These are phyloP conservation scores for Hanseniaspora valbyensis DNA, from an alignment of 805 yeast genomes.

Conservation along the genomic window DNA sequence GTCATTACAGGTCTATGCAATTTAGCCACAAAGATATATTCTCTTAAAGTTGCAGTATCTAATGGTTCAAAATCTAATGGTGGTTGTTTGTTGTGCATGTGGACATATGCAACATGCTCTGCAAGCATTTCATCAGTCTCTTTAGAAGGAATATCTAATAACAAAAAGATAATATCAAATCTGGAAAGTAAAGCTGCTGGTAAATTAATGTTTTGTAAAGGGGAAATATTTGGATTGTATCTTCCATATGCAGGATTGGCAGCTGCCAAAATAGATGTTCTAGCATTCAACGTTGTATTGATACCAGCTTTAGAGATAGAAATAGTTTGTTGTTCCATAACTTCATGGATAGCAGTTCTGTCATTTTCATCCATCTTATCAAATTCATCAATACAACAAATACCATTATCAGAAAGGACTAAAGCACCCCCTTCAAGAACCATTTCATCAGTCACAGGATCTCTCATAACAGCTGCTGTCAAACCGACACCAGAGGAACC, in stretches of 20 bases:
- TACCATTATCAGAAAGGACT: conserved; percentile 92
- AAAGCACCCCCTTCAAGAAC: conserved; percentile 96
- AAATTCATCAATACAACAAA: conserved; percentile 97
- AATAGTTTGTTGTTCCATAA: conserved; percentile 98
- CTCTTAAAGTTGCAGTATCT: conserved; percentile 70
- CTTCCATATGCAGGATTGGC: conserved; percentile 97
- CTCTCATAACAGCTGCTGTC: conserved; percentile 97
- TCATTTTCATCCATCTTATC: conserved; percentile 97
- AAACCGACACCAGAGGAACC: conserved; percentile 98
- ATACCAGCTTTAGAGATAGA: conserved; percentile 97
- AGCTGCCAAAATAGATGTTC: conserved; percentile 91
- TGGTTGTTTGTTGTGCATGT: conserved; percentile 86
- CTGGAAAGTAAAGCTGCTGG: conserved; percentile 95
- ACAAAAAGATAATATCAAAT: conserved; percentile 78
- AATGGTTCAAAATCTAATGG: conserved; percentile 62
- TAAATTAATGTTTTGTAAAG: conserved; percentile 86
- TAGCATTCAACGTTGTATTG: conserved; percentile 87
- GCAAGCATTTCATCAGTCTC: conserved; percentile 81
- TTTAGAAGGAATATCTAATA: conserved; percentile 71
- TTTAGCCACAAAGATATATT: conserved; percentile 77
- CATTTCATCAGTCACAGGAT: conserved; percentile 98
- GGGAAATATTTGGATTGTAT: conserved; percentile 79
- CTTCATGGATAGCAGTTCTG: conserved; percentile 96
- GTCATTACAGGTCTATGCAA: conserved; percentile 76
- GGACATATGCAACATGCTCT: conserved; percentile 88